A percentile compares a stretch with the other conserved stretches of the same genome.
Evolutionary conservation across 2,329 filamentous ascomycete genomes (phyloP).

Genomic region (Scytalidium lignicola): DNA sequence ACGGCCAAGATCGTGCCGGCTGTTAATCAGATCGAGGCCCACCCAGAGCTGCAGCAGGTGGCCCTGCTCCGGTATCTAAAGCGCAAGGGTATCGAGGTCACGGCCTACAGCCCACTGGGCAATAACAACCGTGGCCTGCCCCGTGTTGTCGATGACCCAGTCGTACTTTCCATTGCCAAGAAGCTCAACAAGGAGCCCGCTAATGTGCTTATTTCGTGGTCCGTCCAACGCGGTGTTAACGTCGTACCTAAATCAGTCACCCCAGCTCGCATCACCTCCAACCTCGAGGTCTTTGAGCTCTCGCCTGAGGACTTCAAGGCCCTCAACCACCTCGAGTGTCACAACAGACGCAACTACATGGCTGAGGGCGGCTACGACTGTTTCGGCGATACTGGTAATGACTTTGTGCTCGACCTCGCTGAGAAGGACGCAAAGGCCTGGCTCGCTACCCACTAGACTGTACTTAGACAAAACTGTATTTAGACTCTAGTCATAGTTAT

Average conservation of each 20-base stretch:
- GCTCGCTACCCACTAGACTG: no score
- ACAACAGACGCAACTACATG: no score
- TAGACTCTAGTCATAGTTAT: no score
- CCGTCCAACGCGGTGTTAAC: conserved; percentile 44
- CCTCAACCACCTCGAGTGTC: no score
- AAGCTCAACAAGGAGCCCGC: conserved; percentile 44
- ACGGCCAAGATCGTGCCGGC: conserved; percentile 38
- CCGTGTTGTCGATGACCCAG: conserved; percentile 31
- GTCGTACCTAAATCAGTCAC: conserved; percentile 50
- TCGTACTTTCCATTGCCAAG: conserved; percentile 46
- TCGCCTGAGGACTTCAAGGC: no score
- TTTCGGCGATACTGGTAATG: no score
- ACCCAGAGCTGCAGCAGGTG: conserved; percentile 52
- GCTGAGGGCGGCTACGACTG: no score
- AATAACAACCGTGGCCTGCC: conserved; percentile 36
- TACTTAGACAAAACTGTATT: no score
- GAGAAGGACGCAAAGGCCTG: no score
- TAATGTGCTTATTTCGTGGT: conserved; percentile 48
- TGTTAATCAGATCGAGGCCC: conserved; percentile 57
- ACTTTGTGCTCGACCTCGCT: no score
- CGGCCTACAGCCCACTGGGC: conserved; percentile 61
- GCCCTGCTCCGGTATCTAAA: no score
- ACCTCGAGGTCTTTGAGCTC: conserved; percentile 22
- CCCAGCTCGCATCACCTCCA: conserved; percentile 40
- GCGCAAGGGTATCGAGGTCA: conserved; percentile 47